phyloP scores from a whole-genome alignment of 2,329 filamentous ascomycete genomes.

The Penicillium sp. region DNA sequence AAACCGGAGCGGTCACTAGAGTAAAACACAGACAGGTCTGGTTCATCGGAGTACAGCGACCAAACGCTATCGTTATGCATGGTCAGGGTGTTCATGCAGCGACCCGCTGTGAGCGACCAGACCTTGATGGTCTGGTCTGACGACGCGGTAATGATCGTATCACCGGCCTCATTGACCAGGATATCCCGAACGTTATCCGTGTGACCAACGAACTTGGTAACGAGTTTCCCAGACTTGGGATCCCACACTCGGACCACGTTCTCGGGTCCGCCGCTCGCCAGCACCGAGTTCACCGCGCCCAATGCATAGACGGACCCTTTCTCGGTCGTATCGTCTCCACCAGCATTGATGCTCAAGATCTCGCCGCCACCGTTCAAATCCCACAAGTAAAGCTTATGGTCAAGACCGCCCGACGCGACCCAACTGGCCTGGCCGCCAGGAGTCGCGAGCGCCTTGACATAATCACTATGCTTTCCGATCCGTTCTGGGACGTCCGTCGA shows the following conservation, averaged over 20 bases:
- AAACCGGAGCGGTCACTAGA: conserved; percentile 90
- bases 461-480: conserved; percentile 93
- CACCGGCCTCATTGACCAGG: conserved; percentile 83
- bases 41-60: conserved; percentile 90
- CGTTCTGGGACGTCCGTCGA: conserved; percentile 71
- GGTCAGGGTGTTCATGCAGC: conserved; percentile 96
- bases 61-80: conserved; percentile 99
- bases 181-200: conserved; percentile 94
- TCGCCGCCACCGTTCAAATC: conserved; percentile 88
- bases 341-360: conserved; percentile 77
- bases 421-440: conserved; percentile 74
- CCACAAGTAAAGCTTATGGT: conserved; percentile 92
- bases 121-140: conserved; percentile 97
- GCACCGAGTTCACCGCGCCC: conserved; percentile 75
- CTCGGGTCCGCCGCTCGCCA: conserved; percentile 93
- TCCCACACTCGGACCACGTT: conserved; percentile 94
- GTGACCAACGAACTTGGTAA: conserved; percentile 96
- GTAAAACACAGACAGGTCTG: conserved; percentile 87
- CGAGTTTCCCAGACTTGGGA: conserved; percentile 80
- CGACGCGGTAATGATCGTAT: conserved; percentile 91
- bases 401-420: conserved; percentile 92
- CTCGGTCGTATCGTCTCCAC: conserved; percentile 77
- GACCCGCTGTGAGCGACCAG: conserved; percentile 92
- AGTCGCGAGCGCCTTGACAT: conserved; percentile 90
- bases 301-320: conserved; percentile 97